Evolutionary conservation across 2,329 filamentous ascomycete species (phyloP).

Genomic region (Penicillium sp.): DNA sequence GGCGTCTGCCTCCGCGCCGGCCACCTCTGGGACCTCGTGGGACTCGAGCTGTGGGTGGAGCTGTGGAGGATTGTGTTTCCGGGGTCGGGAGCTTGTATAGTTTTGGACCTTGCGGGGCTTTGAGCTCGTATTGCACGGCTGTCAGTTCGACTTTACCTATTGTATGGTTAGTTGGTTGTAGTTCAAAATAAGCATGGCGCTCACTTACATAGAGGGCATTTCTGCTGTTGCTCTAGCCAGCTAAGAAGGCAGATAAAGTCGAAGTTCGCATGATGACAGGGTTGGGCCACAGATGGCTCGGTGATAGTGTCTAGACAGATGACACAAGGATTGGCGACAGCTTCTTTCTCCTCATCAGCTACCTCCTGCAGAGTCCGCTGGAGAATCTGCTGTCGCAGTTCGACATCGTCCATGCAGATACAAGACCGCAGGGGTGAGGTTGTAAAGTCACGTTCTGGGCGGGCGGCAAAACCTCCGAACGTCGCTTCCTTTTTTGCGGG

Average conservation of each 20-base stretch:
- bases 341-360: slow-evolving; percentile 33
- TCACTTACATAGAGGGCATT: slow-evolving; percentile 75
- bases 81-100: slow-evolving; percentile 56
- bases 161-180: neutral
- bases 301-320: slow-evolving; percentile 81
- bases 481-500: neutral
- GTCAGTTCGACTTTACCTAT: slow-evolving; percentile 55
- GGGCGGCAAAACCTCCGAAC: slow-evolving; percentile 18
- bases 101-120: slow-evolving; percentile 55
- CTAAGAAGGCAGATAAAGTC: slow-evolving; percentile 82
- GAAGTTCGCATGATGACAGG: slow-evolving; percentile 79
- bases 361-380: slow-evolving; percentile 50
- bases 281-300: slow-evolving; percentile 70
- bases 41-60: slow-evolving; percentile 3
- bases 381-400: slow-evolving; percentile 46
- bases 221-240: slow-evolving; percentile 74
- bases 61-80: slow-evolving; percentile 16
- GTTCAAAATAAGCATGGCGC: neutral
- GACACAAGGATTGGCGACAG: slow-evolving; percentile 65
- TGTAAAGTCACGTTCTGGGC: slow-evolving; percentile 13
- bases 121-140: slow-evolving; percentile 68
- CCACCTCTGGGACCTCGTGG: slow-evolving; percentile 10
- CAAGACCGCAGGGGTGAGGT: slow-evolving; percentile 32
- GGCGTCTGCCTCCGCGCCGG: slow-evolving; percentile 22
- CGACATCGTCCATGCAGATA: slow-evolving; percentile 34